Percentiles rank a stretch among this genome's conserved stretches.
Evolutionary conservation across 176 grass and related monocot species (phyloP).

Genomic region (Secale cereale): DNA sequence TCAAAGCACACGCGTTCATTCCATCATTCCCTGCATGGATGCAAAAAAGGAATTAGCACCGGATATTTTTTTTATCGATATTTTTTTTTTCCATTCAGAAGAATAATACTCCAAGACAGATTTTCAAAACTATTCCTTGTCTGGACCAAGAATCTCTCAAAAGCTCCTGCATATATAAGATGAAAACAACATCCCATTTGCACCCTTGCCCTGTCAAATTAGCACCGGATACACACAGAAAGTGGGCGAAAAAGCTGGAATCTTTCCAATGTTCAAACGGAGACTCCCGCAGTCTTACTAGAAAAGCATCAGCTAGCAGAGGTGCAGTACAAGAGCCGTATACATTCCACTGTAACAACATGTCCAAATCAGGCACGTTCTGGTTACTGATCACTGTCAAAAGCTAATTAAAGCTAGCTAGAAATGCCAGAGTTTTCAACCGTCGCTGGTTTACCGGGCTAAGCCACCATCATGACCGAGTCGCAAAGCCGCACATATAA

Average conservation of each 20-base stretch:
- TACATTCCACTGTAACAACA: slow-evolving; percentile 3
- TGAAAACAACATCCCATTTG: slow-evolving; percentile 27
- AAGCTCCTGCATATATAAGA: background rate
- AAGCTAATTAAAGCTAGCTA: slow-evolving; percentile 28
- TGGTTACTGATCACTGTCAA: slow-evolving; percentile 5
- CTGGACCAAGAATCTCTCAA: slow-evolving; percentile 20
- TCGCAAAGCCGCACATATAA: slow-evolving; percentile 25
- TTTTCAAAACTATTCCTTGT: slow-evolving; percentile 13
- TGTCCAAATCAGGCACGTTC: slow-evolving; percentile 28
- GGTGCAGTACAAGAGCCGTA: slow-evolving; percentile 9
- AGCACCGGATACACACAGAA: background rate
- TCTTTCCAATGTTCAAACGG: slow-evolving; percentile 43
- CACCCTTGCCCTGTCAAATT: background rate
- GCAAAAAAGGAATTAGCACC: too few species aligned
- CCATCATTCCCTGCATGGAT: too few species aligned
- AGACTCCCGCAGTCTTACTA: background rate
- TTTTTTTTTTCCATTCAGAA: background rate
- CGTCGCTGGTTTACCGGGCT: background rate
- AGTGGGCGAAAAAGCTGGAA: background rate
- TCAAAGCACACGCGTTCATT: too few species aligned
- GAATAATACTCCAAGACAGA: background rate
- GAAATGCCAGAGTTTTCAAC: slow-evolving; percentile 41
- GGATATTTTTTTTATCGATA: too few species aligned
- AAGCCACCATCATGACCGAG: slow-evolving; percentile 38
- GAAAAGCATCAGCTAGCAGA: background rate